Conservation (phyloP, 352 stramenopile species). For the Pythium brassicae region DNA sequence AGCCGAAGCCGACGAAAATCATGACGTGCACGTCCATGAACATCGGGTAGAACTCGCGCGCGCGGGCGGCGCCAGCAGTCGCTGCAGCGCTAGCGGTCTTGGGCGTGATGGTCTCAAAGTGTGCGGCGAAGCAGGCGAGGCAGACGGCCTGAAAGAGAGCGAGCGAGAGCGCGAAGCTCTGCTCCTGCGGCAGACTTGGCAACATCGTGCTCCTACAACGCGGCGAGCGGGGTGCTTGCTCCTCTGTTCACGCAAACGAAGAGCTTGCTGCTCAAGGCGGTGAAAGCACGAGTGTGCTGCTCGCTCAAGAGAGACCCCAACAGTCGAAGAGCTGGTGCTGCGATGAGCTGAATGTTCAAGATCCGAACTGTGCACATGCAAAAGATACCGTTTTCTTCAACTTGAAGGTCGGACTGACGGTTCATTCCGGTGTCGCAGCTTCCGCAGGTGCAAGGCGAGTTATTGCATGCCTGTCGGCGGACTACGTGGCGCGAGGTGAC, state of each 20-base stretch:
- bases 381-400: too few species aligned
- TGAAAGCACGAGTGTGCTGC: too few species aligned
- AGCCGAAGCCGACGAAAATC: constrained; percentile 87
- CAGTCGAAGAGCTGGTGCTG: too few species aligned
- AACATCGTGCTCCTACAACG: constrained; percentile 11
- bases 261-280: too few species aligned
- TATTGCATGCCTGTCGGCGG: too few species aligned
- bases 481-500: constrained; percentile 4
- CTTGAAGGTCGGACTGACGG: too few species aligned
- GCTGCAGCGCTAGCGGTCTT: constrained; percentile 14
- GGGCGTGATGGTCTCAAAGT: constrained; percentile 40
- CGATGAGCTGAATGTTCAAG: too few species aligned
- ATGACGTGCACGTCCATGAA: constrained; percentile 83
- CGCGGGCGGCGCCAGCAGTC: constrained; percentile 2
- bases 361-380: too few species aligned
- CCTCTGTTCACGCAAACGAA: too few species aligned
- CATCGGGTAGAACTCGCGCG: constrained; percentile 35
- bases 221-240: not conserved
- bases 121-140: constrained; percentile 36
- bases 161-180: constrained; percentile 39
- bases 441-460: not conserved
- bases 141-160: constrained; percentile 38
- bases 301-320: too few species aligned
- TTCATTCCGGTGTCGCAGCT: not conserved
- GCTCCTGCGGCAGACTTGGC: constrained; percentile 19